These are phyloP conservation scores for Avicennia marina DNA, from an alignment of 257 asterid species.

Conservation along the genomic window DNA sequence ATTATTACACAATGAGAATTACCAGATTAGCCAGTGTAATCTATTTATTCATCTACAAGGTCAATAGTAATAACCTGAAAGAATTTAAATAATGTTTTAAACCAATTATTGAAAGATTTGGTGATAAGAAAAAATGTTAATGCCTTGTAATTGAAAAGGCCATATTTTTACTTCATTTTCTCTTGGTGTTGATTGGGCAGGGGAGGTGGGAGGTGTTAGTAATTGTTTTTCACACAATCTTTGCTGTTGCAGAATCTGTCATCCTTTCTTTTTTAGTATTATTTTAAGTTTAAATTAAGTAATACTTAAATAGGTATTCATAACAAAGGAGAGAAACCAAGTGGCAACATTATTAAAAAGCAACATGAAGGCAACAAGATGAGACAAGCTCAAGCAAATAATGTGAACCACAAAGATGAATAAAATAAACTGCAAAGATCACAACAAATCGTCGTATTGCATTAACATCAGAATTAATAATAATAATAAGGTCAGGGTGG, in stretches of 20 bases:
- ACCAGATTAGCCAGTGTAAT: background rate
- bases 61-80: background rate
- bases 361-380: background rate
- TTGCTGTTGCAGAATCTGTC: background rate
- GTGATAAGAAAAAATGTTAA: background rate
- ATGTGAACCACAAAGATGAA: background rate
- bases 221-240: background rate
- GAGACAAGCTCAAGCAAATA: background rate
- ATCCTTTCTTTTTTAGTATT: background rate
- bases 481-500: constrained; percentile 5
- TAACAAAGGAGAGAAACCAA: background rate
- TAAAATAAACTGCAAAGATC: constrained; percentile 10
- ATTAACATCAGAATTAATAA: no score
- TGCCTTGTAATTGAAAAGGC: background rate
- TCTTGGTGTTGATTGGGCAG: no score
- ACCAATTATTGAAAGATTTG: background rate
- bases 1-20: no score
- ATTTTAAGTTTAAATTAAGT: background rate
- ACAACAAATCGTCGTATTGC: background rate
- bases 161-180: no score
- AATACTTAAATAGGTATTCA: background rate
- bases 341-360: background rate
- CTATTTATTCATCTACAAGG: background rate
- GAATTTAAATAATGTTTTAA: background rate
- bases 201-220: no score